Evolutionary conservation across 225 moss, liverwort and hornwort genomes (phyloP).

Genomic region (Pseudisothecium myosuroides): DNA sequence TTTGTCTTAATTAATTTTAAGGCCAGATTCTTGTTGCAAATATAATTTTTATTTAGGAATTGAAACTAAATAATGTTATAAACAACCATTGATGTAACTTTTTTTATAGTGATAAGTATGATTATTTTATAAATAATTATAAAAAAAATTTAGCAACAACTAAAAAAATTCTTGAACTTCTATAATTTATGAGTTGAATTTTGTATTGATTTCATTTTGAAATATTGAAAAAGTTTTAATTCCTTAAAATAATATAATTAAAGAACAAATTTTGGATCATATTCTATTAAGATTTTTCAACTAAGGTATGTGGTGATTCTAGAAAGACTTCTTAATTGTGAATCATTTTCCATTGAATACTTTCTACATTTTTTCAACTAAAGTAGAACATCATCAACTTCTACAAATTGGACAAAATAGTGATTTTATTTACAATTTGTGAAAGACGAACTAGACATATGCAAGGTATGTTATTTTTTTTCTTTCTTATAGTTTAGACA

Average conservation of each 20-base stretch:
- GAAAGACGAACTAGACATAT: neutral
- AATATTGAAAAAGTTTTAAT: neutral
- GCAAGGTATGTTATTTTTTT: neutral
- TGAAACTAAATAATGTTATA: neutral
- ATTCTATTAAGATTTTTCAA: neutral
- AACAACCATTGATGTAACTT: neutral
- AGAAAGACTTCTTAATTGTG: neutral
- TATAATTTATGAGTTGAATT: neutral
- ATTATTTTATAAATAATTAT: neutral
- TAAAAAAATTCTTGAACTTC: neutral
- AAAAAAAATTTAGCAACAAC: fast-evolving
- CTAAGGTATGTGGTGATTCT: neutral
- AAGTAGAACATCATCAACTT: neutral
- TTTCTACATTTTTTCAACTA: neutral
- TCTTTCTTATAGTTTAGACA: too few relatives aligned
- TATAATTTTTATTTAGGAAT: neutral
- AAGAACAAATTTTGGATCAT: too few relatives aligned
- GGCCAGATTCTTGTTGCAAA: neutral
- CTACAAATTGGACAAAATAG: neutral
- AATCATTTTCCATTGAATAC: neutral
- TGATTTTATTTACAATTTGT: too few relatives aligned
- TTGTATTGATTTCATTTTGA: neutral
- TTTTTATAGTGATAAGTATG: neutral
- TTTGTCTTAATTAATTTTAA: neutral
- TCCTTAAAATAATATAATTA: neutral